These are phyloP conservation scores for Candida freyschussii DNA, from an alignment of 1,139 yeast species.

Conservation along the genomic window DNA sequence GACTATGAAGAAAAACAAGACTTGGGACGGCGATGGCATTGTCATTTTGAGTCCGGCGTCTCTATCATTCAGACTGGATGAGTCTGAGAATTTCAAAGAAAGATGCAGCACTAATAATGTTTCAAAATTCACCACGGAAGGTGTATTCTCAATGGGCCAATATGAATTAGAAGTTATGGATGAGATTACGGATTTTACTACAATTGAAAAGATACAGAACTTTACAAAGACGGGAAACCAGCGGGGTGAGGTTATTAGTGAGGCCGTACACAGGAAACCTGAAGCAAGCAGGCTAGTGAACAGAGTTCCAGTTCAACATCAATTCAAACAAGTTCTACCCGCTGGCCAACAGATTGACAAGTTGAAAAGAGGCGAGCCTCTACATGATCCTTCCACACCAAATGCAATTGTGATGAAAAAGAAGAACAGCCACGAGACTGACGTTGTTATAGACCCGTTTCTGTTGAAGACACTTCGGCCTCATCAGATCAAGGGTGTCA, in stretches of 20 bases:
- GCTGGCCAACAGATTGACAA: slow-evolving; percentile 6
- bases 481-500: slow-evolving; percentile 82
- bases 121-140: slow-evolving; percentile 33
- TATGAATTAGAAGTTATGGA: slow-evolving; percentile 54
- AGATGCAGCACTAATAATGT: slow-evolving; percentile 16
- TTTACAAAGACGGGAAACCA: slow-evolving; percentile 14
- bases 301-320: slow-evolving; percentile 12
- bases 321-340: slow-evolving; percentile 19
- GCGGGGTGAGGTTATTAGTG: slow-evolving; percentile 2
- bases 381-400: slow-evolving; percentile 37
- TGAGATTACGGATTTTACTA: slow-evolving; percentile 28
- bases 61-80: slow-evolving; percentile 27
- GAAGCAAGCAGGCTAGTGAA: slow-evolving; percentile 1
- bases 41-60: slow-evolving; percentile 30
- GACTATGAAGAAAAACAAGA: slow-evolving; percentile 73
- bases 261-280: background rate
- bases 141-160: slow-evolving; percentile 42
- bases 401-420: slow-evolving; percentile 46
- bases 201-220: slow-evolving; percentile 17
- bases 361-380: slow-evolving; percentile 28
- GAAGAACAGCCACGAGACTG: slow-evolving; percentile 33
- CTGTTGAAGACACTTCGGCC: slow-evolving; percentile 57
- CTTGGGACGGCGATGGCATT: slow-evolving; percentile 93
- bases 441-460: slow-evolving; percentile 68
- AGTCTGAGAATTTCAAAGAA: slow-evolving; percentile 28